phyloP scores from a whole-genome alignment of 139 green algal species.

The Chlamydomonas sp. region DNA sequence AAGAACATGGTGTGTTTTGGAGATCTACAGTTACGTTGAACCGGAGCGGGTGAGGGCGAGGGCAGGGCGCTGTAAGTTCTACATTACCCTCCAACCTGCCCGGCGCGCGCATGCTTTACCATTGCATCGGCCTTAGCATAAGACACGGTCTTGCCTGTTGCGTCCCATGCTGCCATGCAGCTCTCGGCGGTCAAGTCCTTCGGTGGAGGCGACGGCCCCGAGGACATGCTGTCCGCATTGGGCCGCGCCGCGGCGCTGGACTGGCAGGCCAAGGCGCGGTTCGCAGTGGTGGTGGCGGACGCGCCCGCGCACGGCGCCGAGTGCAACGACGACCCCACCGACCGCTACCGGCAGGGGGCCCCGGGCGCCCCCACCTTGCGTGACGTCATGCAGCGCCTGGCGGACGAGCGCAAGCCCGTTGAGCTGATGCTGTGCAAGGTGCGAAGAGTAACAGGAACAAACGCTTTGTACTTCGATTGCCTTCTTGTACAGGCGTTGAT shows the following conservation, averaged over 20 bases:
- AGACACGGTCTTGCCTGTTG: too few species aligned
- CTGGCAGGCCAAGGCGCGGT: constrained; percentile 50
- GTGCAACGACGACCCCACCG: constrained; percentile 6
- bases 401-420: neutral
- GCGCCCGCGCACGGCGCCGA: constrained; percentile 46
- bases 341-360: constrained; percentile 28
- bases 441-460: too few species aligned
- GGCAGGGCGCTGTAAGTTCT: too few species aligned
- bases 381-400: constrained; percentile 21
- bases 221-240: constrained; percentile 51
- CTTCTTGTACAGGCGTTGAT: too few species aligned
- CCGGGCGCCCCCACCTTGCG: constrained; percentile 1
- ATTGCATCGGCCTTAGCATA: too few species aligned
- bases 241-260: constrained; percentile 30
- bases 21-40: too few species aligned
- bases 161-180: neutral
- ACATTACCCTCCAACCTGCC: too few species aligned
- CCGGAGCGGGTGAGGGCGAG: too few species aligned
- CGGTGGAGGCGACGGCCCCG: constrained; percentile 50
- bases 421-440: constrained; percentile 29
- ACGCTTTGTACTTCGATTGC: too few species aligned
- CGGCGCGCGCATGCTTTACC: too few species aligned
- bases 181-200: constrained; percentile 4
- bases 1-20: too few species aligned
- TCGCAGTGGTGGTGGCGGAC: constrained; percentile 54